Conservation (phyloP, 1,284 basidiomycete genomes). For the Fomitopsis schrenkii region DNA sequence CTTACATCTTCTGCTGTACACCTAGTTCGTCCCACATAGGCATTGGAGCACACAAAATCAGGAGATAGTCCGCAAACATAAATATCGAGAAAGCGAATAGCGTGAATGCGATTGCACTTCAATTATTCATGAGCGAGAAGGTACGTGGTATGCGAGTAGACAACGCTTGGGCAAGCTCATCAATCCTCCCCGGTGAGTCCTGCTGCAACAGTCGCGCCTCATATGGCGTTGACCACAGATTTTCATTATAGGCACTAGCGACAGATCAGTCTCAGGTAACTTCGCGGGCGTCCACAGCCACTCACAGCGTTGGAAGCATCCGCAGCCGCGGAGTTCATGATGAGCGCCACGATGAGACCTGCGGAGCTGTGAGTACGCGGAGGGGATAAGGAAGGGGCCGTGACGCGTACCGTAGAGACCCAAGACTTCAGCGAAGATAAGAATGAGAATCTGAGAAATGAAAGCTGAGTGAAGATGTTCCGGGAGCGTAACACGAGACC, state of each 20-base stretch:
- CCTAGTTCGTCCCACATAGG: neutral
- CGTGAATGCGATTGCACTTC: neutral
- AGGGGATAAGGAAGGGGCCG: neutral
- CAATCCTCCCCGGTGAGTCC: neutral
- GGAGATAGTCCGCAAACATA: neutral
- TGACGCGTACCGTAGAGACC: slow-evolving; percentile 61
- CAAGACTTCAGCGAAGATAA: slow-evolving; percentile 85
- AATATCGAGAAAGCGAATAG: neutral
- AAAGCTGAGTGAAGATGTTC: neutral
- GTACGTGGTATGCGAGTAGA: neutral
- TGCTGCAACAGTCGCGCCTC: neutral
- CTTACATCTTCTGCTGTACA: neutral
- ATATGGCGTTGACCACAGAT: neutral
- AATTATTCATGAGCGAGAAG: neutral
- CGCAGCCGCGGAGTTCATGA: slow-evolving; percentile 72
- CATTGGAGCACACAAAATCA: neutral
- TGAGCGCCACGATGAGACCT: slow-evolving; percentile 85
- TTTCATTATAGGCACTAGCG: neutral
- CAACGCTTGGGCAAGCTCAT: neutral
- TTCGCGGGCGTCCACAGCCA: slow-evolving; percentile 1
- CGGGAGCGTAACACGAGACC: neutral
- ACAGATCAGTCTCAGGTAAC: neutral
- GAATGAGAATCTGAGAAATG: slow-evolving; percentile 51
- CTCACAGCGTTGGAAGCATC: slow-evolving; percentile 20
- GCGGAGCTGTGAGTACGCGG: neutral